Evolutionary conservation across 2,329 filamentous ascomycete genomes (phyloP).

Genomic region (Colletotrichum gigasporum): DNA sequence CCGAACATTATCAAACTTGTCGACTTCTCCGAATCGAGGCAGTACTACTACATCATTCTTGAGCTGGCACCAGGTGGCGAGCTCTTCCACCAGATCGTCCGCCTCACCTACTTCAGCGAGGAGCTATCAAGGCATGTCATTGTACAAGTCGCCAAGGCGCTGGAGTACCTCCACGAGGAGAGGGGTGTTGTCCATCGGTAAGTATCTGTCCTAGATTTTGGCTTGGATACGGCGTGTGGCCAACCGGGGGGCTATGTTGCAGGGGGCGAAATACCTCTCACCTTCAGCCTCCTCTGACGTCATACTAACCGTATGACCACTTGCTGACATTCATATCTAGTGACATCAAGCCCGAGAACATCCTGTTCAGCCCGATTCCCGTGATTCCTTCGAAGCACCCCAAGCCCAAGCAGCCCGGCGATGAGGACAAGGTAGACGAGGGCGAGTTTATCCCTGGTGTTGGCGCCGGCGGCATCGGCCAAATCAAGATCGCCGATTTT

Average conservation of each 20-base stretch:
- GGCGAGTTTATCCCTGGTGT: constrained; percentile 87
- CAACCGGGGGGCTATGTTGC: too few species aligned
- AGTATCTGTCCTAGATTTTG: constrained; percentile 44
- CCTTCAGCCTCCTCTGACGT: constrained; percentile 37
- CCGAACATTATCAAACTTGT: constrained; percentile 95
- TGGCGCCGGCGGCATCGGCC: constrained; percentile 89
- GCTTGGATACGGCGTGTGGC: background rate
- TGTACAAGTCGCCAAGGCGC: constrained; percentile 89
- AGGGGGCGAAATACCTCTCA: background rate
- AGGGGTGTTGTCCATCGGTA: constrained; percentile 97
- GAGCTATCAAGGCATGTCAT: constrained; percentile 95
- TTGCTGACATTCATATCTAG: constrained; percentile 53
- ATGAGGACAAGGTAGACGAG: constrained; percentile 97
- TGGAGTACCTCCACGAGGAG: constrained; percentile 94
- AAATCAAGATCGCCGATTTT: constrained; percentile 98
- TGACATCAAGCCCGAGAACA: constrained; percentile 98
- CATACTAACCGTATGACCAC: constrained; percentile 32
- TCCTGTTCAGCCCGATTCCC: constrained; percentile 89
- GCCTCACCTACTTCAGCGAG: constrained; percentile 98
- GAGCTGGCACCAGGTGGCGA: constrained; percentile 96
- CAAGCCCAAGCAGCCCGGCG: constrained; percentile 83
- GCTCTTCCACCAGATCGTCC: constrained; percentile 97
- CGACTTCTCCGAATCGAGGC: constrained; percentile 90
- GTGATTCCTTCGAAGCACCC: constrained; percentile 83
- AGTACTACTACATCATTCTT: constrained; percentile 98